Base-by-base conservation (phyloP, 2,329 filamentous ascomycete genomes). In the Clarireedia paspali region DNA sequence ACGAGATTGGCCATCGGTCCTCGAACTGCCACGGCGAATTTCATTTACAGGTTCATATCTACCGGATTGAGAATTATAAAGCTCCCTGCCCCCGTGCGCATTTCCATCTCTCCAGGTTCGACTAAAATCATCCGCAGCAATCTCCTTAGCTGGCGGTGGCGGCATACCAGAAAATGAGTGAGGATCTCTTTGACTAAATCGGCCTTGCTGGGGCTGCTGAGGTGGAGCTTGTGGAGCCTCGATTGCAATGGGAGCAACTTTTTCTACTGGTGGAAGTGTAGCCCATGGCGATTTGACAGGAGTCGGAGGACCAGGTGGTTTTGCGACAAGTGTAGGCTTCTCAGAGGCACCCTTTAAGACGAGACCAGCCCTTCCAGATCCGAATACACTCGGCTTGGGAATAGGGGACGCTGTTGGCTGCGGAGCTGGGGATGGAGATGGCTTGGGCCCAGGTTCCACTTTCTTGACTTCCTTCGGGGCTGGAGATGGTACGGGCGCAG, bases 61-160 rank as follows among this genome's bases (percentile, higher is more conserved):
- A 17, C 92, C 92, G 53, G 90, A 96, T 55, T 95, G 88, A n/a
- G 92, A 95, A 69, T 97, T 96, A 74, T 85, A 97, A 0, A 97
- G 76, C 70, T 97, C 91, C 56, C 88, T 79, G 59, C 82, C 84
- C 10, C 79, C 77, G 55, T 80, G 77, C 0, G 75, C 68, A 38
- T 78, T 77, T 5, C 84, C 81, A 59, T 96, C 90, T 65, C 88
- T 81, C 85, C 89, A 95, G 36, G 86, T 83, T 60, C 94, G 82
- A 69, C 87, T 95, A 67, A 96, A 97, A 62, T 96, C 92, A 70
- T 97, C 94, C 0, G 91, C 88, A 5, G 91, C 89, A 60, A 96
- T 95, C 68, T 97, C 91, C 67, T 90, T 89, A 0, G 87, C 79
- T 20, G 76, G 76, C 17, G 76, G 77, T 50, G 77, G 76, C 17